Conservation (phyloP, 225 moss, liverwort and hornwort genomes). For the Sphagnum contortum region DNA sequence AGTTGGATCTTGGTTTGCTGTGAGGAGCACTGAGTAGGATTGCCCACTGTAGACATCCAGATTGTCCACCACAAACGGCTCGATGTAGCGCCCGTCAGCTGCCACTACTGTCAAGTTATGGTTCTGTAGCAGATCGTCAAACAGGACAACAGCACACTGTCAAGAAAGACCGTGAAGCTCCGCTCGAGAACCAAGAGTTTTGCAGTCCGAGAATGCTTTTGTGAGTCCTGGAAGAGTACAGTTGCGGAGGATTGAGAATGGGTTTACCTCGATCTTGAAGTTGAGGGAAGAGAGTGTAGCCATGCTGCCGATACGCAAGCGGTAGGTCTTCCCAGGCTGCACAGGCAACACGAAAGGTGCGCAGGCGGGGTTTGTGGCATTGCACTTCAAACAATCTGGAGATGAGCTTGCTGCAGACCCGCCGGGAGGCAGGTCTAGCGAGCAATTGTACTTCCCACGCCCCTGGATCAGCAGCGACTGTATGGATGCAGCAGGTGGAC, state of each 20-base stretch:
- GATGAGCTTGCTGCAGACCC: slow-evolving; percentile 2
- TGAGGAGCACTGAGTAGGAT: slow-evolving; percentile 43
- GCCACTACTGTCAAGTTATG: slow-evolving; percentile 61
- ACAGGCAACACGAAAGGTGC: slow-evolving; percentile 23
- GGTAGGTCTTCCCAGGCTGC: slow-evolving; percentile 31
- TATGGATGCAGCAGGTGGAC: neutral
- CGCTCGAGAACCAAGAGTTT: neutral
- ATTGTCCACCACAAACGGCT: slow-evolving; percentile 43
- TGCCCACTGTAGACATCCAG: slow-evolving; percentile 52
- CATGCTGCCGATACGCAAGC: slow-evolving; percentile 25
- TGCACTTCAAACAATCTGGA: slow-evolving; percentile 16
- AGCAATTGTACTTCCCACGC: slow-evolving; percentile 42
- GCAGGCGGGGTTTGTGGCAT: slow-evolving; percentile 10
- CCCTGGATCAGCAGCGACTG: slow-evolving; percentile 46
- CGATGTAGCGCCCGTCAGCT: slow-evolving; percentile 37
- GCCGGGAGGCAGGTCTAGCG: neutral
- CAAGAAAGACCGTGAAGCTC: neutral
- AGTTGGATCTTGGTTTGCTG: slow-evolving; percentile 20
- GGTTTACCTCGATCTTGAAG: slow-evolving; percentile 27
- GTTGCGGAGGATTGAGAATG: neutral
- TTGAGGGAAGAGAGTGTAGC: slow-evolving; percentile 25
- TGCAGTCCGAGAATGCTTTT: neutral
- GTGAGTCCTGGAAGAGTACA: neutral
- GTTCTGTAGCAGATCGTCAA: slow-evolving; percentile 11
- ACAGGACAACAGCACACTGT: neutral